Evolutionary conservation across 2,329 filamentous ascomycete species (phyloP).

Genomic region (Penicillium rolfsii): DNA sequence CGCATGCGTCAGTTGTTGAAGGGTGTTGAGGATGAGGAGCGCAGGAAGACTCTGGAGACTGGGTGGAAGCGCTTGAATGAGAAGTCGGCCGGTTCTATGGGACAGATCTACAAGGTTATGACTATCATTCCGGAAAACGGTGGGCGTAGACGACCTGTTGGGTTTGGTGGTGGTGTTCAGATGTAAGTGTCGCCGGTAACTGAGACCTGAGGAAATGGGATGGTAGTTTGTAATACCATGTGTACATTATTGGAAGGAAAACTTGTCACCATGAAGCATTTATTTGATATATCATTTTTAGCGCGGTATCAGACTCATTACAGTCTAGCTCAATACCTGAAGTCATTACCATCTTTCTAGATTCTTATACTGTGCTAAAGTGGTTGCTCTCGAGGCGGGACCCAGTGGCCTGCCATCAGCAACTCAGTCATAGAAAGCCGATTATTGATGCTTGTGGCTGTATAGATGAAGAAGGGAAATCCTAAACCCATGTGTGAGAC

Average conservation of each 20-base stretch:
- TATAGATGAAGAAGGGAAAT: no score
- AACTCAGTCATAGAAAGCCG: no score
- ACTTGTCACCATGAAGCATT: not conserved
- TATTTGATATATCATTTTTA: no score
- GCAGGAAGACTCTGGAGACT: constrained; percentile 65
- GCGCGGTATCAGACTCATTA: no score
- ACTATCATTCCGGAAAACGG: constrained; percentile 83
- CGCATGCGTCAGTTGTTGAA: constrained; percentile 70
- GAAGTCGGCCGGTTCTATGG: constrained; percentile 82
- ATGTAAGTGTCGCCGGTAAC: constrained; percentile 11
- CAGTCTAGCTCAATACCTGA: no score
- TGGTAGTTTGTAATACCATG: not conserved
- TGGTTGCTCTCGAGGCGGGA: no score
- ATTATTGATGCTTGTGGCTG: no score
- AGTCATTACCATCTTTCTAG: no score
- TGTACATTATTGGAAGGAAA: not conserved
- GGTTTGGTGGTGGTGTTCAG: constrained; percentile 74
- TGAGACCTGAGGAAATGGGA: no score
- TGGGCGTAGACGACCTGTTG: constrained; percentile 76
- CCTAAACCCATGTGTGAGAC: no score
- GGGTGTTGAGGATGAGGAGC: constrained; percentile 53
- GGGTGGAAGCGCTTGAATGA: constrained; percentile 86
- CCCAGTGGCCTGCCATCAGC: no score
- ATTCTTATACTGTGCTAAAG: no score
- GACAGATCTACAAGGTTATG: constrained; percentile 89